Conservation (phyloP, 495 filamentous ascomycete genomes). For the Zalerion maritima region DNA sequence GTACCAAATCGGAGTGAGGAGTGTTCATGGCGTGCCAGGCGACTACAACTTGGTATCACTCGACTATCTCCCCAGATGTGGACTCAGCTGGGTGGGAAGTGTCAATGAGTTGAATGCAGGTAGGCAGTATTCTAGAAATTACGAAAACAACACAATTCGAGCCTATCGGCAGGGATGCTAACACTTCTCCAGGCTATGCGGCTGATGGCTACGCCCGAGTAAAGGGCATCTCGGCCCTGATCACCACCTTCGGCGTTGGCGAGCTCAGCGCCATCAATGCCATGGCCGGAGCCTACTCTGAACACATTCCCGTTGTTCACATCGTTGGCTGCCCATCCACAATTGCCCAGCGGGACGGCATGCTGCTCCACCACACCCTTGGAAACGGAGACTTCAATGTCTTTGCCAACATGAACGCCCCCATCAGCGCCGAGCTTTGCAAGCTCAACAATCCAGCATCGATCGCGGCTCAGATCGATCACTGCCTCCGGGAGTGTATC, state of each 20-base stretch:
- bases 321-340: constrained; percentile 62
- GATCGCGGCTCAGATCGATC: constrained; percentile 62
- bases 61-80: constrained; percentile 48
- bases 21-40: constrained; percentile 58
- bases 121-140: constrained; percentile 9
- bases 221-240: constrained; percentile 54
- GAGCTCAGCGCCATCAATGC: constrained; percentile 65
- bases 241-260: constrained; percentile 72
- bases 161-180: background rate
- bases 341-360: constrained; percentile 40
- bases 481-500: constrained; percentile 67
- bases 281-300: constrained; percentile 56
- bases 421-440: constrained; percentile 55
- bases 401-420: constrained; percentile 63
- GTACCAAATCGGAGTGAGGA: constrained; percentile 50
- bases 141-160: background rate
- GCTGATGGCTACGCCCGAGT: constrained; percentile 69
- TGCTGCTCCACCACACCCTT: constrained; percentile 84
- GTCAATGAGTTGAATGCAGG: constrained; percentile 75
- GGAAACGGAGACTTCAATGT: constrained; percentile 82
- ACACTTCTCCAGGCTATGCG: constrained; percentile 41
- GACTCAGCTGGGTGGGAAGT: constrained; percentile 63
- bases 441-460: constrained; percentile 54
- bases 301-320: constrained; percentile 66
- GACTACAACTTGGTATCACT: constrained; percentile 61